A percentile compares a stretch with the other conserved stretches of the same genome.
These are phyloP conservation scores for Cryptosporidium ubiquitum DNA, from an alignment of 169 alveolate genomes.

Conservation along the genomic window DNA sequence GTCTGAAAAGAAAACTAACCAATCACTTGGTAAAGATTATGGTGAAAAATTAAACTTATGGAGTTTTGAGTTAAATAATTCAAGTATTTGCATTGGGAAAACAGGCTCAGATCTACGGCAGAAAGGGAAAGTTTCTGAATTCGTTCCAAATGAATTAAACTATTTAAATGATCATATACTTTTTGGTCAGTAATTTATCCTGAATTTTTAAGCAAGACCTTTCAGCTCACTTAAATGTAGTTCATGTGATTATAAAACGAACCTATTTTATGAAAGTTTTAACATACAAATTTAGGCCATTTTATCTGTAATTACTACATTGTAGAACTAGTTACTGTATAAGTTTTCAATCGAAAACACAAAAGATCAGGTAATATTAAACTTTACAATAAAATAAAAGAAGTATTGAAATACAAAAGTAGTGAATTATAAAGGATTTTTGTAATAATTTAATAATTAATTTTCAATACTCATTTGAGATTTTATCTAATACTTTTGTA, in stretches of 20 bases:
- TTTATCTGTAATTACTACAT: neutral
- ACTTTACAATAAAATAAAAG: neutral
- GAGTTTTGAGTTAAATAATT: slow-evolving; percentile 5
- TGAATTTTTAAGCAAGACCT: neutral
- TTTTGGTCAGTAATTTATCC: neutral
- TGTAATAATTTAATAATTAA: neutral
- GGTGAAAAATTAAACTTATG: slow-evolving; percentile 18
- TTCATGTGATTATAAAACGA: neutral
- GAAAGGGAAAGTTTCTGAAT: neutral
- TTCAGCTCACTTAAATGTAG: neutral
- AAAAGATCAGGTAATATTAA: neutral
- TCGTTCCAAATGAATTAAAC: slow-evolving; percentile 2
- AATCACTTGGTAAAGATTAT: neutral
- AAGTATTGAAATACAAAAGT: neutral
- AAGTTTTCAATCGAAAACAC: neutral
- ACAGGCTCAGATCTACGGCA: neutral
- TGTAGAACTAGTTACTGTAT: too few species aligned
- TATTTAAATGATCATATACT: neutral
- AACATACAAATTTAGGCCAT: neutral
- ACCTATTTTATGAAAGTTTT: neutral
- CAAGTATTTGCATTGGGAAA: neutral
- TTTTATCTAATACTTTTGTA: neutral
- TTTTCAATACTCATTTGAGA: too few species aligned
- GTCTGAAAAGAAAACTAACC: neutral
- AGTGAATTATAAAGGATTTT: neutral